These are phyloP conservation scores for Blastobotrys malaysiensis DNA, from an alignment of 1,139 yeast species.

Conservation along the genomic window DNA sequence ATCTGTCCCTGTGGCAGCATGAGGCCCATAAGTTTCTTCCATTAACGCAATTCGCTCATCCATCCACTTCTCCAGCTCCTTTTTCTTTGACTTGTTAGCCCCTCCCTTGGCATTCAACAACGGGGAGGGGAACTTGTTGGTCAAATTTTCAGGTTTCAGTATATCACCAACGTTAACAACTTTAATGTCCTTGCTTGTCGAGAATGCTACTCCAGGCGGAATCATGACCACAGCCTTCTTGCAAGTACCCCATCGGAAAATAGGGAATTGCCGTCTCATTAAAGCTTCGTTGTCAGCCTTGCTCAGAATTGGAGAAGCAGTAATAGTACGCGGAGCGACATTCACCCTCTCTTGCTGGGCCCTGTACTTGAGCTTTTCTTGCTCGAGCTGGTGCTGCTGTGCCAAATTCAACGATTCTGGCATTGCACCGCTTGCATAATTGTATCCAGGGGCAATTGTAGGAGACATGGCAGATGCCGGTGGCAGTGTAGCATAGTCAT, in stretches of 20 bases:
- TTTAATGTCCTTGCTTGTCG: slow-evolving; percentile 28
- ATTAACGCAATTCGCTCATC: slow-evolving; percentile 32
- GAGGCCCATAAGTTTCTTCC: slow-evolving; percentile 14
- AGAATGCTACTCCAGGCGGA: slow-evolving; percentile 37
- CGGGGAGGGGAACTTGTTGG: slow-evolving; percentile 57
- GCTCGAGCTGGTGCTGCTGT: slow-evolving; percentile 3
- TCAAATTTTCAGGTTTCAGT: slow-evolving; percentile 27
- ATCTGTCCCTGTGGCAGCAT: slow-evolving; percentile 8
- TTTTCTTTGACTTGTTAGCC: slow-evolving; percentile 47
- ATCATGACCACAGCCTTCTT: slow-evolving; percentile 42
- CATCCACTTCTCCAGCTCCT: slow-evolving; percentile 63
- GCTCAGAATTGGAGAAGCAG: slow-evolving; percentile 4
- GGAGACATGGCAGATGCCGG: slow-evolving; percentile 4
- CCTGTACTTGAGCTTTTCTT: not conserved
- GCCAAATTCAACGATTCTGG: slow-evolving; percentile 10
- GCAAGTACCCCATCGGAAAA: slow-evolving; percentile 64
- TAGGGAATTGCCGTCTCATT: slow-evolving; percentile 59
- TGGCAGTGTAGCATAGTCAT: not conserved
- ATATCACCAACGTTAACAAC: slow-evolving; percentile 28
- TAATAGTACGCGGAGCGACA: not conserved
- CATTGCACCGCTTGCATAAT: slow-evolving; percentile 1
- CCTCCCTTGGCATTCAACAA: slow-evolving; percentile 35
- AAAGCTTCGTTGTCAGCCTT: slow-evolving; percentile 32
- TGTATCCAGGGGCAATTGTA: not conserved
- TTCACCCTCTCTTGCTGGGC: not conserved